Percentiles rank a stretch among this genome's conserved stretches.
Evolutionary conservation across 768 basidiomycete species (phyloP).

Genomic region (Podaxis sp.): DNA sequence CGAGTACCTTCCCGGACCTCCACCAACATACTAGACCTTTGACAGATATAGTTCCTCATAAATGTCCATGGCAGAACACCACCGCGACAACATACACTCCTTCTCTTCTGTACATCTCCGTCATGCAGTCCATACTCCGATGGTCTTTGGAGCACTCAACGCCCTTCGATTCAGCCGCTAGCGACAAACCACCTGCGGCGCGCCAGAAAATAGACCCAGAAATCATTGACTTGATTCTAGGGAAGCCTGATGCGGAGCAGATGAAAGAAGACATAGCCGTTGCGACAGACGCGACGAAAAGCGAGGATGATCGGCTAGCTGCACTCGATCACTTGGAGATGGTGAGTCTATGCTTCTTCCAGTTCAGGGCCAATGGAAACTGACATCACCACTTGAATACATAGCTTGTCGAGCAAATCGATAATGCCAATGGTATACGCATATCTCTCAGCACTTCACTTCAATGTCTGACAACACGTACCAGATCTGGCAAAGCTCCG

Average conservation of each 20-base stretch:
- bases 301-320: slow-evolving; percentile 60
- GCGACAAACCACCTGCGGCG: slow-evolving; percentile 32
- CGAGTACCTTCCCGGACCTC: slow-evolving; percentile 2
- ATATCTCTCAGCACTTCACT: neutral
- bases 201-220: slow-evolving; percentile 71
- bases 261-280: slow-evolving; percentile 80
- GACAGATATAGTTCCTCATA: neutral
- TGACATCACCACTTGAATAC: neutral
- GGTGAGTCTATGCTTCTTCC: slow-evolving; percentile 42
- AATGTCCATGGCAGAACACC: neutral
- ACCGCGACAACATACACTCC: neutral
- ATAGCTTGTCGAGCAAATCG: slow-evolving; percentile 84
- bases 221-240: slow-evolving; percentile 82
- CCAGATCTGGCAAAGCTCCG: slow-evolving; percentile 73
- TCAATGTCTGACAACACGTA: neutral
- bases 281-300: slow-evolving; percentile 55
- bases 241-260: slow-evolving; percentile 75
- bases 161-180: slow-evolving; percentile 27
- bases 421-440: slow-evolving; percentile 79
- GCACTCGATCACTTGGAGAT: slow-evolving; percentile 88
- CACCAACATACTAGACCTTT: neutral
- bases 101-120: neutral
- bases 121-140: slow-evolving; percentile 76
- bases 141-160: slow-evolving; percentile 80
- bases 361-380: neutral